Conservation (phyloP, 345 rosid species). For the Rubroshorea leprosula region DNA sequence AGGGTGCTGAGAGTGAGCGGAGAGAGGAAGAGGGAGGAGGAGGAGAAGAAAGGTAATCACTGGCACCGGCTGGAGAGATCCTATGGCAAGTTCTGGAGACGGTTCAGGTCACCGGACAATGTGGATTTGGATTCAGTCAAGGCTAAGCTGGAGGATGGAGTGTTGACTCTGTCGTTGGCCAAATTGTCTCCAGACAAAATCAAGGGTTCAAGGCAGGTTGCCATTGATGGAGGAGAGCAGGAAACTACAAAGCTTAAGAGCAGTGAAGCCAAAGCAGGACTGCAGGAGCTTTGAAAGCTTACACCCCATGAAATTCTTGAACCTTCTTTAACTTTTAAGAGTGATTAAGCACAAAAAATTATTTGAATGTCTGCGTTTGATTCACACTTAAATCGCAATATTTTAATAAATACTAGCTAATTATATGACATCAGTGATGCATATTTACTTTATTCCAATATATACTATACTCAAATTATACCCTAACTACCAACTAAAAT, state of each 20-base stretch:
- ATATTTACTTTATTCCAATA: too few species aligned
- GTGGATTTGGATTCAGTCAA: slow-evolving; percentile 55
- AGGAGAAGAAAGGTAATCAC: slow-evolving; percentile 58
- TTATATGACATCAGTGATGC: too few species aligned
- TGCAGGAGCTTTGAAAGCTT: slow-evolving; percentile 56
- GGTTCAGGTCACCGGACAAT: slow-evolving; percentile 64
- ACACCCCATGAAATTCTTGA: too few species aligned
- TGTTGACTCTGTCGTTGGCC: slow-evolving; percentile 45
- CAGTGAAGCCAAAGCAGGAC: slow-evolving; percentile 32
- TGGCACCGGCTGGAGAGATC: slow-evolving; percentile 85
- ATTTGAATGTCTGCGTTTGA: too few species aligned
- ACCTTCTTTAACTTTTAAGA: too few species aligned
- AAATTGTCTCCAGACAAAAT: slow-evolving; percentile 60
- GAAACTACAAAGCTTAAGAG: slow-evolving; percentile 27
- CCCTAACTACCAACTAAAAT: too few species aligned
- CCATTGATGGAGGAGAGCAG: slow-evolving; percentile 38
- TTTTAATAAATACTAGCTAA: too few species aligned
- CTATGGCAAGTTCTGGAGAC: slow-evolving; percentile 79
- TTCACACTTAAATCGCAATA: too few species aligned
- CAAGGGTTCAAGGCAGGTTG: slow-evolving; percentile 51
- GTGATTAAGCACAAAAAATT: too few species aligned
- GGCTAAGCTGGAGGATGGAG: slow-evolving; percentile 72
- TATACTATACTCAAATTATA: too few species aligned
- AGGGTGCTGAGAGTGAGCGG: slow-evolving; percentile 65
- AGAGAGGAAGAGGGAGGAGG: slow-evolving; percentile 58